phyloP scores from a whole-genome alignment of 257 asterid species.

The Leptodermis oblonga region DNA sequence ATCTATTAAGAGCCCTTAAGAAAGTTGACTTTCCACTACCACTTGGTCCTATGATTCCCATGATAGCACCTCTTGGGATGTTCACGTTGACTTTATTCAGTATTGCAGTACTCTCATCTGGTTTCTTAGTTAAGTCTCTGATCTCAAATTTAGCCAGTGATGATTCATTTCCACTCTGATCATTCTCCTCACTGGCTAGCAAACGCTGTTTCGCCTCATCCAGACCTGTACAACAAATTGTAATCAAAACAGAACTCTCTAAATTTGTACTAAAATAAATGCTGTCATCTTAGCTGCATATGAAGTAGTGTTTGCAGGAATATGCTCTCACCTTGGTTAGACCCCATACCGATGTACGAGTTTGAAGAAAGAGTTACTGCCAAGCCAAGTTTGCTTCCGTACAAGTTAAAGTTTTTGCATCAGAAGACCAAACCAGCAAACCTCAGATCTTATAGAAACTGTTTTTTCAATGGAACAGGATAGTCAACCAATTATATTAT shows the following conservation, averaged over 20 bases:
- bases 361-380: neutral
- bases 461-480: neutral
- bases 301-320: neutral
- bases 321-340: slow-evolving; percentile 10
- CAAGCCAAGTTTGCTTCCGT: neutral
- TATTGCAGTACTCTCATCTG: slow-evolving; percentile 43
- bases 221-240: slow-evolving; percentile 7
- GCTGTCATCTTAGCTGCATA: neutral
- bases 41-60: slow-evolving; percentile 82
- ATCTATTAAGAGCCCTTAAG: slow-evolving; percentile 57
- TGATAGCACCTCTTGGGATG: slow-evolving; percentile 55
- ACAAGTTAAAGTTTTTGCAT: neutral
- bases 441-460: neutral
- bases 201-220: slow-evolving; percentile 39
- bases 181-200: slow-evolving; percentile 26
- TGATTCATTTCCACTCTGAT: slow-evolving; percentile 9
- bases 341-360: slow-evolving; percentile 2
- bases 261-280: neutral
- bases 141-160: slow-evolving; percentile 47
- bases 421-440: neutral
- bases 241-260: neutral
- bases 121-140: slow-evolving; percentile 39
- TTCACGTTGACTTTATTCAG: slow-evolving; percentile 49
- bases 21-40: slow-evolving; percentile 78
- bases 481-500: neutral